Percentiles rank a stretch among this genome's conserved stretches.
phyloP scores from a whole-genome alignment of 345 rosid species.

The Cardiospermum halicacabum region DNA sequence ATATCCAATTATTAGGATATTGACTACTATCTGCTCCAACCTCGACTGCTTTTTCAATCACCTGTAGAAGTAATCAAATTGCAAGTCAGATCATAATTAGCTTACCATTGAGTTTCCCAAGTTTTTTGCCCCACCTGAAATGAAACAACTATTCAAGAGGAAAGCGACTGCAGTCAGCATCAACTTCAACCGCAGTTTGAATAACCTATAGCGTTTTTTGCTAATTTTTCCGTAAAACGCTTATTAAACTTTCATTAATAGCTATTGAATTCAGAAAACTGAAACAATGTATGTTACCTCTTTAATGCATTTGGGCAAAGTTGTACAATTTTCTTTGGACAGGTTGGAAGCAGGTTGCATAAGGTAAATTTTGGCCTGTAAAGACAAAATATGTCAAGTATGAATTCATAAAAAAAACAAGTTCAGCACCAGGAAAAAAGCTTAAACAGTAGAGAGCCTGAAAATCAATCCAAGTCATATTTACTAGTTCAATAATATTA shows the following conservation, averaged over 20 bases:
- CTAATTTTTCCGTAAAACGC: slow-evolving; percentile 32
- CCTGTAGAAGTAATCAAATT: slow-evolving; percentile 62
- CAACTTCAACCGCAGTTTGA: slow-evolving; percentile 84
- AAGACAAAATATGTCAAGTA: background rate
- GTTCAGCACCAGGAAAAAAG: background rate
- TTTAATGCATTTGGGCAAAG: slow-evolving; percentile 62
- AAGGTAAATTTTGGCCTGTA: slow-evolving; percentile 93
- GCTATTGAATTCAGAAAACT: background rate
- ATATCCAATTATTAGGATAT: slow-evolving; percentile 85
- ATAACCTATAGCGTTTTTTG: slow-evolving; percentile 72
- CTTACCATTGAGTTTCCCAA: slow-evolving; percentile 87
- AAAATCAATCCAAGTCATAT: background rate
- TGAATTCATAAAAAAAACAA: background rate
- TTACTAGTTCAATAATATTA: background rate
- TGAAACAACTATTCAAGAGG: slow-evolving; percentile 93
- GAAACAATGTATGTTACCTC: slow-evolving; percentile 47
- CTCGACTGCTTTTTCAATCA: slow-evolving; percentile 85
- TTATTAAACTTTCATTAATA: slow-evolving; percentile 7
- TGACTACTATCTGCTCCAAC: slow-evolving; percentile 92
- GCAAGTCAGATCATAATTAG: slow-evolving; percentile 23
- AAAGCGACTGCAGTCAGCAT: slow-evolving; percentile 69
- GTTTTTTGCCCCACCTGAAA: slow-evolving; percentile 89
- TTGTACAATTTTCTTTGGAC: slow-evolving; percentile 65
- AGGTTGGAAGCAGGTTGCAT: slow-evolving; percentile 60
- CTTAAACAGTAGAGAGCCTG: background rate